Evolutionary conservation across 148 eudicot species (phyloP).

Genomic region (Diospyros kaki): DNA sequence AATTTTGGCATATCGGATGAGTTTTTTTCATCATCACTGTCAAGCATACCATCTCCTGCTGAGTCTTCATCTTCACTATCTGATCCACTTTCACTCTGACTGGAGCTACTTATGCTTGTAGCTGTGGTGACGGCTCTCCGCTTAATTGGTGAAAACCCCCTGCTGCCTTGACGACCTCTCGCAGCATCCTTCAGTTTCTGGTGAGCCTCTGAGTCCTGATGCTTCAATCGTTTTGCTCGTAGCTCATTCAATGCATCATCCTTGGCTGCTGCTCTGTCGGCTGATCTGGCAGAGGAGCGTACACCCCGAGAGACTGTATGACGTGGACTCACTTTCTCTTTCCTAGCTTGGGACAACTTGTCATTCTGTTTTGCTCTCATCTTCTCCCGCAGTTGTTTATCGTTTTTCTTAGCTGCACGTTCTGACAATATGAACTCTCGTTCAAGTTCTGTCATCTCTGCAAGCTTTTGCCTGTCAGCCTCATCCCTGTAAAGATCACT

Average conservation of each 20-base stretch:
- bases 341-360: slow-evolving; percentile 48
- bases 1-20: slow-evolving; percentile 42
- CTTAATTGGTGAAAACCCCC: slow-evolving; percentile 58
- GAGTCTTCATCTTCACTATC: slow-evolving; percentile 67
- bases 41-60: slow-evolving; percentile 49
- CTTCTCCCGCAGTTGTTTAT: slow-evolving; percentile 64
- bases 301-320: slow-evolving; percentile 57
- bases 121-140: slow-evolving; percentile 45
- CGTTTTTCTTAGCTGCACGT: slow-evolving; percentile 66
- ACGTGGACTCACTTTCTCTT: slow-evolving; percentile 56
- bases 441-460: slow-evolving; percentile 76
- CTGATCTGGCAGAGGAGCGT: slow-evolving; percentile 72
- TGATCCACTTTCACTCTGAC: slow-evolving; percentile 74
- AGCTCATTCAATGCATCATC: slow-evolving; percentile 69
- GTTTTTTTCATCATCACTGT: slow-evolving; percentile 77
- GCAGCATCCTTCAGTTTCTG: slow-evolving; percentile 34
- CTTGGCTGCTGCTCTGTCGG: slow-evolving; percentile 62
- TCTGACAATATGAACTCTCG: slow-evolving; percentile 85
- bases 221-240: slow-evolving; percentile 64
- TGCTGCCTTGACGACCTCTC: slow-evolving; percentile 34
- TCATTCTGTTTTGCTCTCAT: slow-evolving; percentile 65
- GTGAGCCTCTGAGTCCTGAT: slow-evolving; percentile 49
- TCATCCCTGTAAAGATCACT: slow-evolving; percentile 86
- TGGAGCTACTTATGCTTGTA: slow-evolving; percentile 56
- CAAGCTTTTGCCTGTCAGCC: slow-evolving; percentile 70